A percentile compares a stretch with the other conserved stretches of the same genome.
These are phyloP conservation scores for Triticum turgidum DNA, from an alignment of 176 grass and related monocot species.

Conservation along the genomic window DNA sequence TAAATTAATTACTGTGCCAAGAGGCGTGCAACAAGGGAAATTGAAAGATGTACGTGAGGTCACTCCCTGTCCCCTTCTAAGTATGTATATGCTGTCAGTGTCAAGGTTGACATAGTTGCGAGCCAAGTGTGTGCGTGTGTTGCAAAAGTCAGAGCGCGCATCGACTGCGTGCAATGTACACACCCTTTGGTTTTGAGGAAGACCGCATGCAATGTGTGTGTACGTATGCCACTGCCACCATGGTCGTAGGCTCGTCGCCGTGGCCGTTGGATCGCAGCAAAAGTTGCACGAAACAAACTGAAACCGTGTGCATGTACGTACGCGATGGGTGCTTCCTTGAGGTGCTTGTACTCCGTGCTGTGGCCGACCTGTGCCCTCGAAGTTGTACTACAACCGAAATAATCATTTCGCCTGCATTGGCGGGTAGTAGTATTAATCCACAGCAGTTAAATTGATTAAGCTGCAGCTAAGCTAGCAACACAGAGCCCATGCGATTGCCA, in stretches of 20 bases:
- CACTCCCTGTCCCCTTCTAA: neutral
- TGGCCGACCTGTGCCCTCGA: no score
- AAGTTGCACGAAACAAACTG: neutral
- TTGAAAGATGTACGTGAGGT: neutral
- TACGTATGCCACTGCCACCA: neutral
- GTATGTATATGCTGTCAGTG: neutral
- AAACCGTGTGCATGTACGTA: neutral
- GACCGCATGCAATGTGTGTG: neutral
- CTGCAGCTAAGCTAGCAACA: neutral
- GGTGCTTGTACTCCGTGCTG: no score
- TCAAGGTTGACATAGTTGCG: neutral
- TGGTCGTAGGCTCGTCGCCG: neutral
- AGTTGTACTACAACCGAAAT: no score
- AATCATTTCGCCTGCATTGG: no score
- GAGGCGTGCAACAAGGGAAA: no score
- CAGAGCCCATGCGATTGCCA: no score
- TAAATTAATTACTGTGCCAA: no score
- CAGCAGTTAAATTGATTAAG: no score
- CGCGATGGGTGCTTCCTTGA: no score
- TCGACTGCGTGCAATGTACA: neutral
- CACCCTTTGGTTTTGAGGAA: no score
- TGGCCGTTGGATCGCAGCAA: neutral
- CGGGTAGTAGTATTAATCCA: no score
- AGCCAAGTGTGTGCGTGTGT: neutral
- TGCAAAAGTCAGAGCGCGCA: neutral